Evolutionary conservation across 1,284 basidiomycete species (phyloP).

Genomic region (Macrocystidia cucumis): DNA sequence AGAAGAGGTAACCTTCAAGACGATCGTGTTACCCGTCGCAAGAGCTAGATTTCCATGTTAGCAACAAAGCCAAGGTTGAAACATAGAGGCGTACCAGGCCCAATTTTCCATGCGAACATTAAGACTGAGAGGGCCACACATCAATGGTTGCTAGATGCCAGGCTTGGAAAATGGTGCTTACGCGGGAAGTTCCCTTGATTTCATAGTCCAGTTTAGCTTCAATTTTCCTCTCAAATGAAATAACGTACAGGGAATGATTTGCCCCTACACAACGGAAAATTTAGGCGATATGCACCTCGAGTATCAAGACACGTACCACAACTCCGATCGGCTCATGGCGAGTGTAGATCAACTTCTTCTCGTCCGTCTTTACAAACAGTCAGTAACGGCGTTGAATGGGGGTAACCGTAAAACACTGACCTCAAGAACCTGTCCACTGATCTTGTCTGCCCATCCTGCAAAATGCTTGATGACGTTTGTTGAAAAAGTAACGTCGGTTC

Average conservation of each 20-base stretch:
- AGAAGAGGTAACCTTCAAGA: constrained; percentile 51
- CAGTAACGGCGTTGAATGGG: too few species aligned
- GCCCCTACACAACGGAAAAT: constrained; percentile 26
- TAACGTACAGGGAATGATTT: constrained; percentile 76
- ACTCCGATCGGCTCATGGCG: constrained; percentile 94
- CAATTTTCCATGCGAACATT: constrained; percentile 81
- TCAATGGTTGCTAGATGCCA: not conserved
- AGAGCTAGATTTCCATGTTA: constrained; percentile 41
- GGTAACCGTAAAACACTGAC: constrained; percentile 18
- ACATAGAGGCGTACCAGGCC: constrained; percentile 31
- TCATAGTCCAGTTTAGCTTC: too few species aligned
- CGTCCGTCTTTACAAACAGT: constrained; percentile 38
- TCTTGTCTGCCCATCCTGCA: constrained; percentile 83
- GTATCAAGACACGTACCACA: constrained; percentile 25
- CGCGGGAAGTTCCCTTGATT: constrained; percentile 60
- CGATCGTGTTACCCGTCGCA: constrained; percentile 76
- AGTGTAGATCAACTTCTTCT: constrained; percentile 72
- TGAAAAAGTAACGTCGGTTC: constrained; percentile 62
- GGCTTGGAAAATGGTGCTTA: constrained; percentile 22
- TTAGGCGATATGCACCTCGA: not conserved
- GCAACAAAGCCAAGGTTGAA: constrained; percentile 5
- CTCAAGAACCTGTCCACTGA: constrained; percentile 76
- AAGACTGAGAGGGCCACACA: constrained; percentile 32
- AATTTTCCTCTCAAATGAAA: not conserved
- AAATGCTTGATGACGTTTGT: constrained; percentile 71